Evolutionary conservation across 345 rosid genomes (phyloP).

Genomic region (Brassica carinata): DNA sequence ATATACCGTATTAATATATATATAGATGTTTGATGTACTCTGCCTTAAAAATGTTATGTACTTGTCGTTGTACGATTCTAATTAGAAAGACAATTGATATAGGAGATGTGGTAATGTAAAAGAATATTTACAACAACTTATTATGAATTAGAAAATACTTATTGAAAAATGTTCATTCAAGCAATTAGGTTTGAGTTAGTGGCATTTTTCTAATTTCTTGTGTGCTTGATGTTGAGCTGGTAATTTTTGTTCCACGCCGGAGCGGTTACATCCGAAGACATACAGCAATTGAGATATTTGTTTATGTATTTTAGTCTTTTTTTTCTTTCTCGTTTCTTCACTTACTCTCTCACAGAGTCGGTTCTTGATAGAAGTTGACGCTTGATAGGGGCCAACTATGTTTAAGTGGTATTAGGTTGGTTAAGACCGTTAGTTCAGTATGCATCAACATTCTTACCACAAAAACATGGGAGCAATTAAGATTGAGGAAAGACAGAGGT

Average conservation of each 20-base stretch:
- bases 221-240: background rate
- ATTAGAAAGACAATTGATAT: background rate
- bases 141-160: background rate
- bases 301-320: too few relatives aligned
- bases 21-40: background rate
- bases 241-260: background rate
- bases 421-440: too few relatives aligned
- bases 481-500: too few relatives aligned
- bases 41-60: background rate
- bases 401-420: too few relatives aligned
- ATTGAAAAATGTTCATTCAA: background rate
- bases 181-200: background rate
- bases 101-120: background rate
- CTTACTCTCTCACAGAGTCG: too few relatives aligned
- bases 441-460: too few relatives aligned
- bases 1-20: background rate
- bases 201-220: background rate
- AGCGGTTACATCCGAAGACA: too few relatives aligned
- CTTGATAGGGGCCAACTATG: too few relatives aligned
- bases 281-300: too few relatives aligned
- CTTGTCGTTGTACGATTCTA: constrained; percentile 4
- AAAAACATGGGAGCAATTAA: too few relatives aligned
- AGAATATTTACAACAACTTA: background rate
- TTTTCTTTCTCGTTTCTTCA: too few relatives aligned
- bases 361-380: too few relatives aligned